Evolutionary conservation across 305 asterid genomes (phyloP).

Genomic region (Fraxinus latifolia): DNA sequence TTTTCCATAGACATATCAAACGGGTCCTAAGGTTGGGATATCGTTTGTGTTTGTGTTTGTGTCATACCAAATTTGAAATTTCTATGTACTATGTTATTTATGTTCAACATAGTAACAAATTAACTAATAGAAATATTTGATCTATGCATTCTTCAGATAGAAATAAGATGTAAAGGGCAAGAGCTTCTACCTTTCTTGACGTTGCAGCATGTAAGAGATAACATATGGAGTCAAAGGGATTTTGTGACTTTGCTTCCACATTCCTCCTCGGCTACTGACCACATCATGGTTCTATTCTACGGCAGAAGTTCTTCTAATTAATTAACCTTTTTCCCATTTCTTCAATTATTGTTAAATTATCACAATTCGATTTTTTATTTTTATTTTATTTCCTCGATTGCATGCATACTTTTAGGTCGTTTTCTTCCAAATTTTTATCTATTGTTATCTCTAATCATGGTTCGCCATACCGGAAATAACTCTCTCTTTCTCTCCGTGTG

Average conservation of each 20-base stretch:
- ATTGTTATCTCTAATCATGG: not conserved
- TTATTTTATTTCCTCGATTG: not conserved
- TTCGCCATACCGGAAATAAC: not conserved
- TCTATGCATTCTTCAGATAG: constrained; percentile 53
- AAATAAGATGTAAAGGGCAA: constrained; percentile 86
- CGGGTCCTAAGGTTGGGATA: not conserved
- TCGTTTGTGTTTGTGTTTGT: not conserved
- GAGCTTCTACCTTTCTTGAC: constrained; percentile 59
- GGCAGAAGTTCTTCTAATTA: constrained; percentile 38
- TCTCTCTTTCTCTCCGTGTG: not conserved
- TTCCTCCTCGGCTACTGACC: constrained; percentile 46
- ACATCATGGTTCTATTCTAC: constrained; percentile 71
- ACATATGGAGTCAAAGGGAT: constrained; percentile 60
- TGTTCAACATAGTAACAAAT: not conserved
- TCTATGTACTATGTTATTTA: not conserved
- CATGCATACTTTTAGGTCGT: not conserved
- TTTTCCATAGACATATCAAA: no score
- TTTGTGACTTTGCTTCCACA: constrained; percentile 59
- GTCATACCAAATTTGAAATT: not conserved
- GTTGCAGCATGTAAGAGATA: constrained; percentile 84
- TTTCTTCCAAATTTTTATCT: not conserved
- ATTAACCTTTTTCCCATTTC: not conserved
- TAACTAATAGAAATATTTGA: not conserved
- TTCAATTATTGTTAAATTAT: not conserved
- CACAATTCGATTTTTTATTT: not conserved